These are phyloP conservation scores for Cytospora chrysosperma DNA, from an alignment of 2,329 filamentous ascomycete species.

Conservation along the genomic window DNA sequence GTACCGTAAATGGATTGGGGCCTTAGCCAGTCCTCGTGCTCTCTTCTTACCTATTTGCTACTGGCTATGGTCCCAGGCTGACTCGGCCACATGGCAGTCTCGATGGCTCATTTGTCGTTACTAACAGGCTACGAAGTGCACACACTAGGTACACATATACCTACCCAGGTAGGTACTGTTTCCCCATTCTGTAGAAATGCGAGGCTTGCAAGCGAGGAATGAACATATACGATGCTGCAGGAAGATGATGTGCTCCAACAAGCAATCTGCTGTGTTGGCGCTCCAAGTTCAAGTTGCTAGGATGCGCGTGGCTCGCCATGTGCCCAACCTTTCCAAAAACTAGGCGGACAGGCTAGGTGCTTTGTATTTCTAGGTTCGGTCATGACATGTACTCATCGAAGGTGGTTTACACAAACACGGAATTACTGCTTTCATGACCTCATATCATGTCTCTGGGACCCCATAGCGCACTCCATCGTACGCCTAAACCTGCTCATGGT, in stretches of 20 bases:
- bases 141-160: too few relatives aligned
- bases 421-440: slow-evolving; percentile 4
- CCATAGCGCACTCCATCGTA: neutral
- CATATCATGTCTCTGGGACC: neutral
- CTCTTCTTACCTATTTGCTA: too few relatives aligned
- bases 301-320: neutral
- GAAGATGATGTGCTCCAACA: too few relatives aligned
- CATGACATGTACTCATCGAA: slow-evolving; percentile 15
- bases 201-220: neutral
- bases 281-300: too few relatives aligned
- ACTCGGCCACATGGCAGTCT: neutral
- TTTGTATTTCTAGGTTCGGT: slow-evolving; percentile 6
- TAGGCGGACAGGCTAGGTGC: neutral
- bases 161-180: too few relatives aligned
- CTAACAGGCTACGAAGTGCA: too few relatives aligned
- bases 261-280: too few relatives aligned
- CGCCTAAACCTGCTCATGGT: neutral
- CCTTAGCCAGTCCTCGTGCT: too few relatives aligned
- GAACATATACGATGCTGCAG: neutral
- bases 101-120: neutral
- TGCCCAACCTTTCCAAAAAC: neutral
- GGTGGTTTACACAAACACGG: slow-evolving; percentile 7
- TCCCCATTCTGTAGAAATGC: neutral
- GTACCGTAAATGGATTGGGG: too few relatives aligned
- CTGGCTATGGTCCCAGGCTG: too few relatives aligned